Conservation (phyloP, 1,139 yeast genomes). For the Pichia inconspicua region DNA sequence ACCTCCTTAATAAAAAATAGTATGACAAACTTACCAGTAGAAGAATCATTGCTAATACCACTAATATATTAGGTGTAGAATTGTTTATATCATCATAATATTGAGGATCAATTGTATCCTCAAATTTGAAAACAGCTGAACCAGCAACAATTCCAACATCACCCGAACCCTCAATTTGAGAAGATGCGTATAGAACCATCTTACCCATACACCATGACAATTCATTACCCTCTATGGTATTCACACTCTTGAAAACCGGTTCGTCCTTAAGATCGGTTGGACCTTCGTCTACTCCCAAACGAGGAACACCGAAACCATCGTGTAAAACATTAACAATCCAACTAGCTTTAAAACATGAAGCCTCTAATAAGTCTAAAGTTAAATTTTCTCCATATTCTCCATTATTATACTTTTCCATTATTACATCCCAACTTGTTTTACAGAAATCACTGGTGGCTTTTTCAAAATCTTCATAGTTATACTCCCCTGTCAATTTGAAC, state of each 20-base stretch:
- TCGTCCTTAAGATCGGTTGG: conserved; percentile 17
- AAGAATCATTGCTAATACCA: neutral
- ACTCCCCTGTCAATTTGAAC: conserved; percentile 70
- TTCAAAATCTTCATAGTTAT: conserved; percentile 55
- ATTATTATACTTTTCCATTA: conserved; percentile 40
- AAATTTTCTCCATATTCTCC: conserved; percentile 46
- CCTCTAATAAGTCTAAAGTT: conserved; percentile 41
- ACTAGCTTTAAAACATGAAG: conserved; percentile 75
- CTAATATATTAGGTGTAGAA: neutral
- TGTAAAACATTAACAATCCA: conserved; percentile 74
- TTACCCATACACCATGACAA: conserved; percentile 85
- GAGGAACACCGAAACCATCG: conserved; percentile 71
- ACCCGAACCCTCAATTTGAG: conserved; percentile 19
- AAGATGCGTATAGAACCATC: conserved; percentile 50
- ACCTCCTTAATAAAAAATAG: conserved; percentile 6
- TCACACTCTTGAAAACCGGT: conserved; percentile 52
- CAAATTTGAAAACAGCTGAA: conserved; percentile 1
- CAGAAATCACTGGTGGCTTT: conserved; percentile 55
- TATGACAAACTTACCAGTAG: conserved; percentile 1
- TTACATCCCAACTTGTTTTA: conserved; percentile 53
- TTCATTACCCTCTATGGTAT: conserved; percentile 57
- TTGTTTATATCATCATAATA: neutral
- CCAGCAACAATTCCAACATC: conserved; percentile 19
- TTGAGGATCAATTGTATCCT: neutral
- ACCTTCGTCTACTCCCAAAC: conserved; percentile 45